Percentiles rank a stretch among this genome's conserved stretches.
phyloP scores from a whole-genome alignment of 805 yeast genomes.

The Yarrowia sp. region DNA sequence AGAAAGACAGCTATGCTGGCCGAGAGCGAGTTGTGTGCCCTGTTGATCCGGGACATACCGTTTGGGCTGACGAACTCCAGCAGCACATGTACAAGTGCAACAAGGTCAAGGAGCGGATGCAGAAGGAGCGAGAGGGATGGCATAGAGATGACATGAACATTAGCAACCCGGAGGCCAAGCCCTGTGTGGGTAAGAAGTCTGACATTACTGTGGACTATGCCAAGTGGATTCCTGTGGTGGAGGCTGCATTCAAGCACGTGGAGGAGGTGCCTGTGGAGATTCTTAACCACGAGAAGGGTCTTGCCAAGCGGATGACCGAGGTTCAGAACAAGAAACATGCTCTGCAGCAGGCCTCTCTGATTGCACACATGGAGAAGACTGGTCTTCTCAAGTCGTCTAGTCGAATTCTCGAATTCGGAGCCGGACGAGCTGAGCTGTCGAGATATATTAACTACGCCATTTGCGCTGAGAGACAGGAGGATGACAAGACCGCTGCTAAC shows the following conservation, averaged over 20 bases:
- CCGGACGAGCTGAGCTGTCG: constrained; percentile 84
- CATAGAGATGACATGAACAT: constrained; percentile 49
- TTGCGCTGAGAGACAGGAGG: constrained; percentile 3
- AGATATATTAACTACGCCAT: constrained; percentile 48
- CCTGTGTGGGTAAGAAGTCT: background rate
- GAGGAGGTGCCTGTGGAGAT: constrained; percentile 28
- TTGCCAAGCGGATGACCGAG: constrained; percentile 47
- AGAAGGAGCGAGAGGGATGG: constrained; percentile 48
- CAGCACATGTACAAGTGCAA: constrained; percentile 60
- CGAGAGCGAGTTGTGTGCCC: constrained; percentile 66
- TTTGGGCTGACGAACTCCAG: constrained; percentile 57
- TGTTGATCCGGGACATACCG: constrained; percentile 67
- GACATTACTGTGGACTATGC: constrained; percentile 27
- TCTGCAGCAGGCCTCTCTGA: constrained; percentile 73
- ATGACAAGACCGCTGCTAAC: constrained; percentile 27
- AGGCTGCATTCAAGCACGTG: constrained; percentile 22
- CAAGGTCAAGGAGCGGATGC: constrained; percentile 36
- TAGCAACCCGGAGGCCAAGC: background rate
- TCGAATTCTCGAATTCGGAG: constrained; percentile 73
- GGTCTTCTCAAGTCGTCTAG: constrained; percentile 40
- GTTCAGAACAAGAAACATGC: constrained; percentile 69
- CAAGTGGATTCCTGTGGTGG: constrained; percentile 37
- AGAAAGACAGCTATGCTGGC: constrained; percentile 33
- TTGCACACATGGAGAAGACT: constrained; percentile 55
- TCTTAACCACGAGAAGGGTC: constrained; percentile 36